A percentile compares a stretch with the other conserved stretches of the same genome.
Conservation (phyloP, 1,139 yeast species). For the Kurtzmaniella quercitrusa region DNA sequence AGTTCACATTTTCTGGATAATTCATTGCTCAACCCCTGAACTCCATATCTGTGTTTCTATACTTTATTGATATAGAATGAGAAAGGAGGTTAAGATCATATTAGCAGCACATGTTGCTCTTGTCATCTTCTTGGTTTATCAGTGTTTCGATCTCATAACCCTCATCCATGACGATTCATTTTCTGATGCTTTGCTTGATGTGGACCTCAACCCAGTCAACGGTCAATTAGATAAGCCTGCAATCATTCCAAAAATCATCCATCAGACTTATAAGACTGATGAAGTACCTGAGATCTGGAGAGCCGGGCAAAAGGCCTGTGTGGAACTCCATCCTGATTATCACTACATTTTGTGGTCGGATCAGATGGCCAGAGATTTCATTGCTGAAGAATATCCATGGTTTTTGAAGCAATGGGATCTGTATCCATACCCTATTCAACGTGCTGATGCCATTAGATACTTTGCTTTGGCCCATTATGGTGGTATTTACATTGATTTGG, state of each 20-base stretch:
- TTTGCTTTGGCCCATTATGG: slow-evolving; percentile 82
- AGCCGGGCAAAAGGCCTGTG: slow-evolving; percentile 71
- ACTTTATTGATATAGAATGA: slow-evolving; percentile 24
- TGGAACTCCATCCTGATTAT: slow-evolving; percentile 79
- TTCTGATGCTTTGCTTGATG: slow-evolving; percentile 55
- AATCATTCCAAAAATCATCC: slow-evolving; percentile 83
- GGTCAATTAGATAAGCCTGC: slow-evolving; percentile 40
- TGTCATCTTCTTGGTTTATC: slow-evolving; percentile 54
- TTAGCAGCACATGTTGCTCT: slow-evolving; percentile 55
- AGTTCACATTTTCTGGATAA: background rate
- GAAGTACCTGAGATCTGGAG: slow-evolving; percentile 80
- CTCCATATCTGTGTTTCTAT: background rate
- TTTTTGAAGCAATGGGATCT: slow-evolving; percentile 73
- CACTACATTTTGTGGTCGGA: slow-evolving; percentile 91
- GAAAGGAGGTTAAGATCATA: slow-evolving; percentile 58
- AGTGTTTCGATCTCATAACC: slow-evolving; percentile 71
- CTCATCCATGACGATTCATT: slow-evolving; percentile 69
- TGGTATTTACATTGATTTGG: slow-evolving; percentile 86
- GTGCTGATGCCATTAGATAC: slow-evolving; percentile 93
- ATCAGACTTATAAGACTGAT: slow-evolving; percentile 82
- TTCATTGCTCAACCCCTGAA: background rate
- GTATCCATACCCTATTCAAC: slow-evolving; percentile 75
- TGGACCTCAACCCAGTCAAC: slow-evolving; percentile 51
- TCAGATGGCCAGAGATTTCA: slow-evolving; percentile 73
- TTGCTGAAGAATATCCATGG: slow-evolving; percentile 80